These are phyloP conservation scores for Diaporthe caulivora DNA, from an alignment of 2,329 filamentous ascomycete species.

Conservation along the genomic window DNA sequence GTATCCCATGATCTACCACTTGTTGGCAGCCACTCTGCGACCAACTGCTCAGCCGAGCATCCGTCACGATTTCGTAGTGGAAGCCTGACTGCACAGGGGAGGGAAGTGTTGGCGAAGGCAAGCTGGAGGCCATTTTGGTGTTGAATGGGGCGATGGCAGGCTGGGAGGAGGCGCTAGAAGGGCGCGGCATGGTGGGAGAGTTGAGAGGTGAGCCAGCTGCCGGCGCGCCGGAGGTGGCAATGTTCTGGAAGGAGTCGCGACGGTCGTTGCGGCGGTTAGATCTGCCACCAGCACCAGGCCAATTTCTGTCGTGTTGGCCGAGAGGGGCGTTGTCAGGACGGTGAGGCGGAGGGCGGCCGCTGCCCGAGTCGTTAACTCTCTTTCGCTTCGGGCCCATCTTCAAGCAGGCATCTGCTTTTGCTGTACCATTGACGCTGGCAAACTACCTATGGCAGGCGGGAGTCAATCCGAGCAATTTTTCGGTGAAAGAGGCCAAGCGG, in stretches of 20 bases:
- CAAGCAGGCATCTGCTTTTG: conserved; percentile 28
- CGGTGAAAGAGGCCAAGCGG: conserved; percentile 6
- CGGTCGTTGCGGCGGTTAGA: conserved; percentile 62
- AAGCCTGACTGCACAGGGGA: conserved; percentile 63
- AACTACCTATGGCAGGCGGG: not conserved
- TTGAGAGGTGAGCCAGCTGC: conserved; percentile 33
- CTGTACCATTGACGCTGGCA: conserved; percentile 34
- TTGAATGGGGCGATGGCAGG: conserved; percentile 40
- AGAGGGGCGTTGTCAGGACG: conserved; percentile 68
- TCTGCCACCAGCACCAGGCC: conserved; percentile 59
- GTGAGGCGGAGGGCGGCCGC: conserved; percentile 71
- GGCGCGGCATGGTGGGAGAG: conserved; percentile 51
- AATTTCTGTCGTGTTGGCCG: conserved; percentile 69
- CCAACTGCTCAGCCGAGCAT: conserved; percentile 78
- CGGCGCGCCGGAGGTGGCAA: conserved; percentile 30
- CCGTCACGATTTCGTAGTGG: conserved; percentile 81
- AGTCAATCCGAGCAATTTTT: not conserved
- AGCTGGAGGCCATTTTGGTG: conserved; percentile 41
- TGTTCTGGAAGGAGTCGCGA: conserved; percentile 62
- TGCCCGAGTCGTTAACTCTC: conserved; percentile 62
- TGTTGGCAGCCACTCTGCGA: conserved; percentile 73
- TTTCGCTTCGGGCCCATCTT: conserved; percentile 72
- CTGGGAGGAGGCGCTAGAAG: conserved; percentile 54
- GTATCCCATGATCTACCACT: conserved; percentile 73
- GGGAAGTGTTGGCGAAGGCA: conserved; percentile 45